These are phyloP conservation scores for Fusarium coffeatum DNA, from an alignment of 2,329 filamentous ascomycete species.

Conservation along the genomic window DNA sequence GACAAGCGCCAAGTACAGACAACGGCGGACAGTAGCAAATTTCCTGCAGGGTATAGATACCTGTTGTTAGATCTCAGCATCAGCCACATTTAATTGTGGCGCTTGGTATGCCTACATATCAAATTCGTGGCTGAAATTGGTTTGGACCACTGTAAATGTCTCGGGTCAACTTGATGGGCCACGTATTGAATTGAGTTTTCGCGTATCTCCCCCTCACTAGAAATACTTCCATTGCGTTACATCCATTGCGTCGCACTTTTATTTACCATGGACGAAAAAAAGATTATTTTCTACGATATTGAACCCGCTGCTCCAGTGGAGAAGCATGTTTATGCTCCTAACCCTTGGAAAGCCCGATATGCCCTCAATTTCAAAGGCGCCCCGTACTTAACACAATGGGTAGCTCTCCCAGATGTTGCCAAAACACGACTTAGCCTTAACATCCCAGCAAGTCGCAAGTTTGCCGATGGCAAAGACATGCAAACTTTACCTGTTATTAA, in stretches of 20 bases:
- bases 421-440: slow-evolving; percentile 60
- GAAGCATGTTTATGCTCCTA: slow-evolving; percentile 43
- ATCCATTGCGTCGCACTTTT: not conserved
- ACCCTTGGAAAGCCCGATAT: slow-evolving; percentile 52
- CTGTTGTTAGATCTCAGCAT: no score
- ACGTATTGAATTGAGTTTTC: not conserved
- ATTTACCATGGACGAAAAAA: not conserved
- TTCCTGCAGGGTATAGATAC: not conserved
- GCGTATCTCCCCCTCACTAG: not conserved
- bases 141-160: not conserved
- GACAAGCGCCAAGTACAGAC: not conserved
- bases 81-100: not conserved
- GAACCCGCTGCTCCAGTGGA: slow-evolving; percentile 49
- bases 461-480: slow-evolving; percentile 67
- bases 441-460: slow-evolving; percentile 63
- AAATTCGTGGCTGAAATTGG: no score
- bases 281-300: slow-evolving; percentile 58
- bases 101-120: no score
- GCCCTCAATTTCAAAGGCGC: slow-evolving; percentile 58
- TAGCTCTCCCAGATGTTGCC: slow-evolving; percentile 63
- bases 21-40: no score
- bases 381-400: slow-evolving; percentile 57
- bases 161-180: not conserved
- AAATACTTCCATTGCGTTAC: not conserved
- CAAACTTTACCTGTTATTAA: slow-evolving; percentile 69